Evolutionary conservation across 352 stramenopile genomes (phyloP), one percentile per base, ranked within the genome.

Genomic region (Saprolegnia parasitica): DNA sequence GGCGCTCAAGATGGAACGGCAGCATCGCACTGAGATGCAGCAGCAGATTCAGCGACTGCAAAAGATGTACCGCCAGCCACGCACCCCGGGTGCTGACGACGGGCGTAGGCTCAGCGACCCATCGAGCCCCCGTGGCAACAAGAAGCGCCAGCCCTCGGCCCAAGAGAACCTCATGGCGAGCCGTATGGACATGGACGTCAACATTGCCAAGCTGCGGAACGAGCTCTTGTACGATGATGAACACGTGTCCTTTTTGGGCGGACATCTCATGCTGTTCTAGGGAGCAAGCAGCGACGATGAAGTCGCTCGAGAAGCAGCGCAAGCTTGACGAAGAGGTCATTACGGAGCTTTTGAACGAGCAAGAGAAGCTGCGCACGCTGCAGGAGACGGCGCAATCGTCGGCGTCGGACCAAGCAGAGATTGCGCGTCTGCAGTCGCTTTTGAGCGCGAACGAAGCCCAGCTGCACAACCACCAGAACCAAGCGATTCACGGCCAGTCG

Each of bases 111-210:
- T 29, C 16, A 26, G 8, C 13, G 5, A 37, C 29, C 68, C 46
- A 56, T 50, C 21, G 18, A 63, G 5, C 4, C 39, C 37, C 54
- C 26, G 24, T 24, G 5, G 26, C 6, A 24, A 26, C 1, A 71
- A 68, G 60, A 56, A 72, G 39, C 37, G 65, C 13, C 49, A 56
- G 26, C 58, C 45, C 13, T 62, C 39, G 35, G 24, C 45, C 57
- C 83, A 93, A 46, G 86, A 93, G 71, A 84, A 95, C 65, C 90
- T 95, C 83, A 82, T 95, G 66, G 83, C 81, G 60, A 93, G 84
- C 61, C 86, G 86, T 39, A 84, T 86, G 55, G 72, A 93, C 64
- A 92, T 95, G 50, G 86, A 95, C 66, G 88, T 82, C 67, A 90
- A 79, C n/a, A 83, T 95, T 55, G 70, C 79, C 18, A 87, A 87